Evolutionary conservation across 306 rosid genomes (phyloP).

Genomic region (Amphicarpaea edgeworthii): DNA sequence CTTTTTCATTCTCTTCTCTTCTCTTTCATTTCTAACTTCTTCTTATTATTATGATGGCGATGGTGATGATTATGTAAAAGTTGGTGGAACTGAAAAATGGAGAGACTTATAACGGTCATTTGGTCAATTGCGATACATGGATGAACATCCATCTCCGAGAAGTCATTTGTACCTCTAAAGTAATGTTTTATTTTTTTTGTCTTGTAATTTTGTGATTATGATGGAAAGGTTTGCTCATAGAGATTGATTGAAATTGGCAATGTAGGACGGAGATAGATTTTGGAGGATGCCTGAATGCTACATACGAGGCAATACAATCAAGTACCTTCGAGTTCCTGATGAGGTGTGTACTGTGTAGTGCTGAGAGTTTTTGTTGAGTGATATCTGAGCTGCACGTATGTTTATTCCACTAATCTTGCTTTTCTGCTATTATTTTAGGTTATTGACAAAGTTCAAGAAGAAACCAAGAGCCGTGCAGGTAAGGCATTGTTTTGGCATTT

Average conservation of each 20-base stretch:
- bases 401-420: conserved; percentile 42
- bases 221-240: neutral
- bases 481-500: conserved; percentile 36
- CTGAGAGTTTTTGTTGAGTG: neutral
- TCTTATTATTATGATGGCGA: neutral
- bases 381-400: neutral
- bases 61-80: conserved; percentile 50
- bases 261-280: conserved; percentile 97
- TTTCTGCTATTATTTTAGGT: conserved; percentile 59
- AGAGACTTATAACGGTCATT: conserved; percentile 97
- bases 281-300: conserved; percentile 99
- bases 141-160: conserved; percentile 99
- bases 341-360: conserved; percentile 63
- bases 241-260: conserved; percentile 6
- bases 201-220: neutral
- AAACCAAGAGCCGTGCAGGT: conserved; percentile 95
- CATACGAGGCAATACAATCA: conserved; percentile 94
- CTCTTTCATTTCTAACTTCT: conserved; percentile 8
- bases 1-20: neutral
- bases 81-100: conserved; percentile 97
- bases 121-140: conserved; percentile 99
- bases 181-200: conserved; percentile 38
- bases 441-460: conserved; percentile 98
- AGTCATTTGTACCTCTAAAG: conserved; percentile 97
- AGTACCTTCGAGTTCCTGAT: conserved; percentile 97